Conservation (phyloP, 1,284 basidiomycete genomes). For the Austroboletus novae-zelandiae region DNA sequence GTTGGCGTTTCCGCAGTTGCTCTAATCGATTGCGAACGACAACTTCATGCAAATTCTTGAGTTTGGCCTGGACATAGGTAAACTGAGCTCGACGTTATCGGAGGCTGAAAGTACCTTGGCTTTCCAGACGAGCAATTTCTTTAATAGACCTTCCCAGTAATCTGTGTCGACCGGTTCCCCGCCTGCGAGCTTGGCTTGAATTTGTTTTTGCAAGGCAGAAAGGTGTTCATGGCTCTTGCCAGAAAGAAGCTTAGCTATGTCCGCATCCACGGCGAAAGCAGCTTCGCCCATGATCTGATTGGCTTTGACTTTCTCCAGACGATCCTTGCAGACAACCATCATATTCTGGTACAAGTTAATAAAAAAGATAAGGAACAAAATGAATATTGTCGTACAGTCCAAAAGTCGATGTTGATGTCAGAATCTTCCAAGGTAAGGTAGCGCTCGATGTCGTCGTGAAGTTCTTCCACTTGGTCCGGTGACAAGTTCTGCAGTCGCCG, state of each 20-base stretch:
- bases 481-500: slow-evolving; percentile 68
- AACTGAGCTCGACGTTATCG: slow-evolving; percentile 4
- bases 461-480: slow-evolving; percentile 85
- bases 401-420: slow-evolving; percentile 90
- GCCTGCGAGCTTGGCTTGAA: slow-evolving; percentile 85
- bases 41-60: slow-evolving; percentile 91
- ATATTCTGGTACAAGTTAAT: slow-evolving; percentile 63
- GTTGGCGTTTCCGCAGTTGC: slow-evolving; percentile 91
- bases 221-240: slow-evolving; percentile 87
- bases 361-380: slow-evolving; percentile 1
- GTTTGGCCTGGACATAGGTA: slow-evolving; percentile 65
- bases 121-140: slow-evolving; percentile 96
- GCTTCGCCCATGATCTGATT: slow-evolving; percentile 60
- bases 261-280: slow-evolving; percentile 76
- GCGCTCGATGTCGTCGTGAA: slow-evolving; percentile 92
- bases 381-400: slow-evolving; percentile 68
- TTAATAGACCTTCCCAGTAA: slow-evolving; percentile 94
- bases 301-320: slow-evolving; percentile 73
- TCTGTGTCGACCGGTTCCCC: slow-evolving; percentile 96
- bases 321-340: slow-evolving; percentile 95
- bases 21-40: slow-evolving; percentile 95
- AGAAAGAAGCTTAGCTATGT: slow-evolving; percentile 70
- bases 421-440: slow-evolving; percentile 87
- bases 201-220: slow-evolving; percentile 77
- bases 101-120: slow-evolving; percentile 66